phyloP scores from a whole-genome alignment of 2,329 filamentous ascomycete genomes.

The Phialocephala subalpina region DNA sequence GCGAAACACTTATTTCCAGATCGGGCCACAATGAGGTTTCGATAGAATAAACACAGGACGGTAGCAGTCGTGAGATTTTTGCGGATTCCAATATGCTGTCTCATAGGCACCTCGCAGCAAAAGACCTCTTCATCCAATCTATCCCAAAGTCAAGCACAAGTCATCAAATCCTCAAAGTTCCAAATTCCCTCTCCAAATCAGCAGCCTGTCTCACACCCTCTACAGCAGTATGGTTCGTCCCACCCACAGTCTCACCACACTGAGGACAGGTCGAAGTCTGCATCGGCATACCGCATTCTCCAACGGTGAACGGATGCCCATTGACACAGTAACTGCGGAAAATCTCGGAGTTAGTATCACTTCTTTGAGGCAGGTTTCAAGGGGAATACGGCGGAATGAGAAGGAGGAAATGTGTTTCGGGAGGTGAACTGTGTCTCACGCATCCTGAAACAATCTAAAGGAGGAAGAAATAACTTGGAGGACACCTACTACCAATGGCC shows the following conservation, averaged over 20 bases:
- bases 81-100: too few relatives aligned
- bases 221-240: slow-evolving; percentile 55
- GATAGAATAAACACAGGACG: too few relatives aligned
- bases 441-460: too few relatives aligned
- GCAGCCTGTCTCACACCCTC: slow-evolving; percentile 52
- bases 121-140: background rate
- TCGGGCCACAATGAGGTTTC: too few relatives aligned
- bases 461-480: too few relatives aligned
- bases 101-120: background rate
- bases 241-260: slow-evolving; percentile 65
- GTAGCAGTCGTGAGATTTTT: too few relatives aligned
- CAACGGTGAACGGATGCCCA: slow-evolving; percentile 66
- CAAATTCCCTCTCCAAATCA: slow-evolving; percentile 10
- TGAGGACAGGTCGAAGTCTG: slow-evolving; percentile 66
- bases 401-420: too few relatives aligned
- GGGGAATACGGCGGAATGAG: too few relatives aligned
- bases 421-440: too few relatives aligned
- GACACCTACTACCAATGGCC: slow-evolving; percentile 64
- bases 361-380: too few relatives aligned
- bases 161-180: slow-evolving; percentile 1
- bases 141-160: background rate
- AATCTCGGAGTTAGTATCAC: too few relatives aligned
- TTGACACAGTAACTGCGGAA: slow-evolving; percentile 51
- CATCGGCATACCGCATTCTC: slow-evolving; percentile 73
- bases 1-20: too few relatives aligned